Conservation (phyloP, 352 stramenopile genomes). For the Globisporangium alternatum region DNA sequence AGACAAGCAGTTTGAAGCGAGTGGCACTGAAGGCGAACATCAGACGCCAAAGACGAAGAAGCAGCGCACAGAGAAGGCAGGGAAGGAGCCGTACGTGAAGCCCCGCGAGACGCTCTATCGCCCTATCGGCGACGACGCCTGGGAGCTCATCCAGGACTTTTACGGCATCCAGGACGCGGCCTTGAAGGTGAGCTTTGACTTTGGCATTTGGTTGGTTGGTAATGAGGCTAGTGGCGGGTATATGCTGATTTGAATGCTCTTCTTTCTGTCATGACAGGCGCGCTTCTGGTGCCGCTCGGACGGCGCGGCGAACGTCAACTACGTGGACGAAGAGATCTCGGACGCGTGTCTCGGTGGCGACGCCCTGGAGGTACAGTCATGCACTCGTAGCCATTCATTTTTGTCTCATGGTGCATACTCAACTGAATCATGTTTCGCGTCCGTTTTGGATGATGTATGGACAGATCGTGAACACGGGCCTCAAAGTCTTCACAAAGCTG, state of each 20-base stretch:
- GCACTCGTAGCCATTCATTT: not conserved
- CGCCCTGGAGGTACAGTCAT: constrained; percentile 50
- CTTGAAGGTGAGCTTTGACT: constrained; percentile 35
- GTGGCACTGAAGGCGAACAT: not conserved
- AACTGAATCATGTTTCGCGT: not conserved
- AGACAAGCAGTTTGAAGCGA: constrained; percentile 33
- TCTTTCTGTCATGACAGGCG: constrained; percentile 15
- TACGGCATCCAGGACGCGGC: constrained; percentile 57
- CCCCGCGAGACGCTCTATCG: constrained; percentile 74
- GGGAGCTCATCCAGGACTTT: constrained; percentile 51
- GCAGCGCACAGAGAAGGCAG: constrained; percentile 26
- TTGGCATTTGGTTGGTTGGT: not conserved
- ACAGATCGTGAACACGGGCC: constrained; percentile 91
- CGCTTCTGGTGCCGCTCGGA: constrained; percentile 79
- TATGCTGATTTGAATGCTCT: not conserved
- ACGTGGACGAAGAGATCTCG: constrained; percentile 69
- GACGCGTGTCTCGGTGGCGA: constrained; percentile 62
- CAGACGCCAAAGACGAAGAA: constrained; percentile 53
- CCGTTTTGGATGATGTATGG: not conserved
- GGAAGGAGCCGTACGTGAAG: constrained; percentile 27
- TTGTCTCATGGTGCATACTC: not conserved
- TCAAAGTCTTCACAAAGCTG: constrained; percentile 88
- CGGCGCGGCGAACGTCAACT: constrained; percentile 71
- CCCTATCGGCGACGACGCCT: constrained; percentile 56
- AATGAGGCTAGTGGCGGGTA: not conserved